Conservation (phyloP, 495 filamentous ascomycete species). For the Penicillium maclennaniae region DNA sequence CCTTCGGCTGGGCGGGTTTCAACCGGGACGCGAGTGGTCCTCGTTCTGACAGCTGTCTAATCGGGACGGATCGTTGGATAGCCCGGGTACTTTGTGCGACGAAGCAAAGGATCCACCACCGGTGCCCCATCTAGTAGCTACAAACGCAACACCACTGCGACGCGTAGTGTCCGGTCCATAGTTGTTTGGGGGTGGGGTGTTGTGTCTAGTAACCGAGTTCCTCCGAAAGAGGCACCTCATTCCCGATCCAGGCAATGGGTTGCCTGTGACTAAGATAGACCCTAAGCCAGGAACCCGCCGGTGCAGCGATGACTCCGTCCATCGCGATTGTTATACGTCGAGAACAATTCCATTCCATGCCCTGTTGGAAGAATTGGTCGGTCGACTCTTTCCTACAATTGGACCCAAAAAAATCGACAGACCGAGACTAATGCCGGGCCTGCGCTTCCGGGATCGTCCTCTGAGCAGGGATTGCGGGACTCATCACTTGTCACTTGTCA, state of each 20-base stretch:
- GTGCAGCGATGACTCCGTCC: no score
- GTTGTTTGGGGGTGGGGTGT: background rate
- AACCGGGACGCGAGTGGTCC: background rate
- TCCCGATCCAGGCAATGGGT: background rate
- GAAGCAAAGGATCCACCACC: background rate
- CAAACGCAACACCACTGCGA: background rate
- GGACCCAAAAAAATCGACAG: background rate
- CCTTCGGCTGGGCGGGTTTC: background rate
- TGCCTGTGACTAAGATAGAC: background rate
- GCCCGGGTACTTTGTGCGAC: constrained; percentile 4
- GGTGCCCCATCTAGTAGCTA: background rate
- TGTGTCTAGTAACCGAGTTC: background rate
- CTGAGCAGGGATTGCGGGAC: background rate
- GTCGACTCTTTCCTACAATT: background rate
- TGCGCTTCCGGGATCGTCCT: constrained; percentile 14
- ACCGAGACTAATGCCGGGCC: constrained; percentile 7
- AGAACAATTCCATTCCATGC: background rate
- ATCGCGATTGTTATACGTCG: no score
- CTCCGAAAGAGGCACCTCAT: background rate
- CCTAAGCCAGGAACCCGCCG: no score
- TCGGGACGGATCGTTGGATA: constrained; percentile 3
- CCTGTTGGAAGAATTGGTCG: background rate
- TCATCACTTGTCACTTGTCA: background rate
- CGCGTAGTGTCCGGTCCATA: background rate
- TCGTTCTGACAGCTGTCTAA: background rate